Evolutionary conservation across 75 land plant species (phyloP).

Genomic region (Gnetum montanum): DNA sequence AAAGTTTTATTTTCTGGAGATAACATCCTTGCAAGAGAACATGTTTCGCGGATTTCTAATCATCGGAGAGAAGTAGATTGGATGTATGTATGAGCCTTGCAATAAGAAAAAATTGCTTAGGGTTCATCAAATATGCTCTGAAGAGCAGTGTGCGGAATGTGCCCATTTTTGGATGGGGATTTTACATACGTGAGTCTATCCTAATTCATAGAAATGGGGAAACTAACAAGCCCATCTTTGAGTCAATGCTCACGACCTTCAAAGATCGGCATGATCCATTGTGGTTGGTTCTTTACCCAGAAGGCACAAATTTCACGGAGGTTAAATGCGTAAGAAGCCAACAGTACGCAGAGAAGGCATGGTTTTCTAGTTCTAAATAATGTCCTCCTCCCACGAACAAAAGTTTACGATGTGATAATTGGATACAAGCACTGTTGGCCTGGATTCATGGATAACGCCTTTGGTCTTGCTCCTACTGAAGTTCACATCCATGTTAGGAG

Average conservation of each 20-base stretch:
- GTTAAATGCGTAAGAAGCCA: constrained; percentile 67
- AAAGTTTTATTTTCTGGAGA: constrained; percentile 88
- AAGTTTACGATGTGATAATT: constrained; percentile 92
- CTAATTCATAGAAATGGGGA: constrained; percentile 84
- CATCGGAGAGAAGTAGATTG: constrained; percentile 97
- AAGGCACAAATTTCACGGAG: constrained; percentile 96
- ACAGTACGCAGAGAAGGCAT: constrained; percentile 58
- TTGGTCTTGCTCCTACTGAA: constrained; percentile 84
- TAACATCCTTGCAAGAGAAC: constrained; percentile 44
- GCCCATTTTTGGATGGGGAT: constrained; percentile 94
- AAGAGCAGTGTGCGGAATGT: constrained; percentile 87
- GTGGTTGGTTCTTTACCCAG: constrained; percentile 90
- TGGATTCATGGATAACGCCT: constrained; percentile 60
- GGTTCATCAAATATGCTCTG: constrained; percentile 77
- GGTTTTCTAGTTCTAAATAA: constrained; percentile 64
- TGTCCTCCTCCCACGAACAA: constrained; percentile 83
- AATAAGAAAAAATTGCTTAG: constrained; percentile 57
- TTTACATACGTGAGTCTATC: constrained; percentile 81
- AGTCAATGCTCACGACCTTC: constrained; percentile 58
- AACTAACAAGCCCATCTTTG: constrained; percentile 48
- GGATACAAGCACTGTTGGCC: constrained; percentile 79
- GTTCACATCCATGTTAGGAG: constrained; percentile 82
- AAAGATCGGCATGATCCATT: constrained; percentile 51
- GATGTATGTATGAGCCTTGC: constrained; percentile 98
- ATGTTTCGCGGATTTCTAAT: constrained; percentile 71